Conservation (phyloP, 1,139 yeast species). For the Hanseniaspora gamundiae region DNA sequence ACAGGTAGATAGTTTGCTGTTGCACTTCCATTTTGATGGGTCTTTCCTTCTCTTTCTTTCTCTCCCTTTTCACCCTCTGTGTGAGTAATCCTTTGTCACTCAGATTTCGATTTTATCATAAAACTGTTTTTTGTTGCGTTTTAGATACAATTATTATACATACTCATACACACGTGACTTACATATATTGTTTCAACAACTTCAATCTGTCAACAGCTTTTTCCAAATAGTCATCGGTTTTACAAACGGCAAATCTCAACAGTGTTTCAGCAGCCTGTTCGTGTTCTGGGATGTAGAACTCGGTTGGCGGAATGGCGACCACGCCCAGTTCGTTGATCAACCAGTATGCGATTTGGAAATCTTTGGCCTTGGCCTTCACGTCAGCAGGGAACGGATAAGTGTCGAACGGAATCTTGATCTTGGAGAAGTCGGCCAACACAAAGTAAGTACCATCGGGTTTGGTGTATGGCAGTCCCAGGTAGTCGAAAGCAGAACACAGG, state of each 20-base stretch:
- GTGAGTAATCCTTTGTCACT: too few relatives aligned
- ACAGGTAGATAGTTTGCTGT: conserved; percentile 18
- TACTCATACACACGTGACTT: conserved; percentile 4
- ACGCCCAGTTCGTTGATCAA: conserved; percentile 84
- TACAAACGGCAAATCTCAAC: conserved; percentile 90
- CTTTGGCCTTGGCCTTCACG: conserved; percentile 57
- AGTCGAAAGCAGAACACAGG: conserved; percentile 69
- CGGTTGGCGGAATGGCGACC: conserved; percentile 94
- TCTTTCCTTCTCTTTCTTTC: not conserved
- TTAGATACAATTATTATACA: not conserved
- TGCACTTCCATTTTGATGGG: not conserved
- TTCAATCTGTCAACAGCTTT: conserved; percentile 72
- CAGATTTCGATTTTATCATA: too few relatives aligned
- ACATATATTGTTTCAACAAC: conserved; percentile 53
- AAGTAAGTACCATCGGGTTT: conserved; percentile 89
- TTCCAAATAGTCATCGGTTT: conserved; percentile 66
- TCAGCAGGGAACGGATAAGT: conserved; percentile 64
- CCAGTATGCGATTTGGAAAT: conserved; percentile 87
- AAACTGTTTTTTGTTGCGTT: too few relatives aligned
- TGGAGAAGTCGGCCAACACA: conserved; percentile 73
- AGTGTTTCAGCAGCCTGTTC: conserved; percentile 73
- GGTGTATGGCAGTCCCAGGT: conserved; percentile 78
- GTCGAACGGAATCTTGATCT: conserved; percentile 56
- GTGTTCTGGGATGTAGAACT: conserved; percentile 61
- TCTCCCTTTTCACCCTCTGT: not conserved